Base-by-base conservation (phyloP, 768 basidiomycete species). In the Mycena floridula region DNA sequence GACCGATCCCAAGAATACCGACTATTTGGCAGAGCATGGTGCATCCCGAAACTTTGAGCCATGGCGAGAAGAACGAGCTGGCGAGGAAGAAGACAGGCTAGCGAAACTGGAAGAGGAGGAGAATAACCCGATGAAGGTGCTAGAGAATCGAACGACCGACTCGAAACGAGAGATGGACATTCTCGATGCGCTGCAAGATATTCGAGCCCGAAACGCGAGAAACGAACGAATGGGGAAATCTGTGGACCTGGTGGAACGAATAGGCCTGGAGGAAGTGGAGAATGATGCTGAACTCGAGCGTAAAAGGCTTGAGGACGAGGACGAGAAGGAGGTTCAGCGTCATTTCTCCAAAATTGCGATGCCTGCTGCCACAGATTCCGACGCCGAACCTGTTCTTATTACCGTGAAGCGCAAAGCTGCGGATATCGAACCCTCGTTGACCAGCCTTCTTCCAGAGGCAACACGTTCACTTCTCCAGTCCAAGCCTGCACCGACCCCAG, bases 141-240 rank as follows among this genome's bases (percentile, higher is more conserved):
- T 98, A 37, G 96, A 99, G 74, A 89, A 90, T 62, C 83, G 89
- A 42, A 93, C 91, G 25, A 72, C 82, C 36, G 90, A 95, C 66
- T 89, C 89, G 25, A 93, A 95, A 63, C 79, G 94, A 42, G 95
- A 97, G 67, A 99, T 99, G 96, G 96, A 97, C 57, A 86, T 95
- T 44, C 75, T 98, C 53, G 96, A 99, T 59, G 91, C 91, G 11
- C 70, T 99, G 46, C 92, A 96, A 59, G 94, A 97, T 50, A 90
- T 93, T 47, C 74, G 89, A 43, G 86, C 86, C 9, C 72, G 83
- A 43, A 93, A 93, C 59, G 85, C 90, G 2, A 77, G 93, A 45
- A 90, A 91, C 53, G 95, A 97, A 53, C 74, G 91, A 24, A 70
- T 90, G 18, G 92, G 88, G 13, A 78, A 89, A 35, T 66, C 78